Evolutionary conservation across 768 basidiomycete species (phyloP).

Genomic region (Amanita subjunquillea): DNA sequence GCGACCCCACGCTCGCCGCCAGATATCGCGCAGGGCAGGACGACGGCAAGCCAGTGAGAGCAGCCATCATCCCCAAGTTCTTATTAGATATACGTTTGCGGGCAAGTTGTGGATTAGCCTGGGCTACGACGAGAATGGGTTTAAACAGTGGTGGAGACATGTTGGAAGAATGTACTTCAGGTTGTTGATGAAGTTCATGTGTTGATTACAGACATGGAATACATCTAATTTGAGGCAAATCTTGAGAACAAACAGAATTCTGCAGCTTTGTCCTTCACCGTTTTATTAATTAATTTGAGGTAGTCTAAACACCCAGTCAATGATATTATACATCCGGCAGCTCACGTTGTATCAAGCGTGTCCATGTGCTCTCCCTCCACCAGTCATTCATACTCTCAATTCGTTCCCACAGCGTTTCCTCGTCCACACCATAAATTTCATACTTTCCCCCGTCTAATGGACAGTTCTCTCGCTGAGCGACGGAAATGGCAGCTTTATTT

Average conservation of each 20-base stretch:
- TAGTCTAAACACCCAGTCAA: background rate
- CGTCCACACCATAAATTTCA: slow-evolving; percentile 78
- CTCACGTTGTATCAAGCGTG: slow-evolving; percentile 69
- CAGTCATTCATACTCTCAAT: slow-evolving; percentile 79
- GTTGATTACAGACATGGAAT: background rate
- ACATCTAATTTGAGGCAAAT: background rate
- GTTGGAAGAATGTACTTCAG: slow-evolving; percentile 52
- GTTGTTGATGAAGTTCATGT: slow-evolving; percentile 50
- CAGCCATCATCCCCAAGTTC: too few relatives aligned
- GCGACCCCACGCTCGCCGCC: too few relatives aligned
- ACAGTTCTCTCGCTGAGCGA: slow-evolving; percentile 63
- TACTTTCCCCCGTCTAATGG: slow-evolving; percentile 65
- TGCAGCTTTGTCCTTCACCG: too few relatives aligned
- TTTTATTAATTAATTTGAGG: background rate
- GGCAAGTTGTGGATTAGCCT: slow-evolving; percentile 73
- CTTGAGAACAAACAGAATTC: slow-evolving; percentile 4
- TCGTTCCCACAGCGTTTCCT: slow-evolving; percentile 77
- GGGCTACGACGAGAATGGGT: slow-evolving; percentile 73
- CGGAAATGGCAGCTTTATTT: slow-evolving; percentile 74
- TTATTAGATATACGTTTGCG: slow-evolving; percentile 59
- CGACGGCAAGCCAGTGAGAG: too few relatives aligned
- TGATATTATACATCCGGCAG: slow-evolving; percentile 54
- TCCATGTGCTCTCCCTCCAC: slow-evolving; percentile 94
- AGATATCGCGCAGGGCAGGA: too few relatives aligned
- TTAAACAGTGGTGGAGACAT: slow-evolving; percentile 47